Conservation (phyloP, 257 asterid species). For the Thymus quinquecostatus region DNA sequence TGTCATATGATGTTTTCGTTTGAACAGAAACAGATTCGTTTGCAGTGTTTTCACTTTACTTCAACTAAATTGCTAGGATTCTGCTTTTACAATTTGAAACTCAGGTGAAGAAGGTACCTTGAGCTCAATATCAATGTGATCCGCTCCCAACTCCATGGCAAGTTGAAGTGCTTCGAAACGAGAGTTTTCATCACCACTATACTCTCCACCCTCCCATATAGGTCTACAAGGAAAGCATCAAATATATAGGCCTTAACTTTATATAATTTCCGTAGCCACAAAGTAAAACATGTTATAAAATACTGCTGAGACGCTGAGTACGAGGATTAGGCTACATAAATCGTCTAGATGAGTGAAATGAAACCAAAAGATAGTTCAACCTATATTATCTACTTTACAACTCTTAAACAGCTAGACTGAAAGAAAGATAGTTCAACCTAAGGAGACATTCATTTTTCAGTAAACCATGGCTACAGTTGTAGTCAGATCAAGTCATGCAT, state of each 20-base stretch:
- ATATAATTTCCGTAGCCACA: slow-evolving; percentile 1
- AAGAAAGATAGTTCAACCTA: too few relatives aligned
- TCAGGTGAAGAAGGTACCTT: slow-evolving; percentile 51
- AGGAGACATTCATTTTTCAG: too few relatives aligned
- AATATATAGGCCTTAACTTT: slow-evolving; percentile 26
- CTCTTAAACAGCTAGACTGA: neutral
- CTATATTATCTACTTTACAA: neutral
- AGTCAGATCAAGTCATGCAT: neutral
- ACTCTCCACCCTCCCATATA: slow-evolving; percentile 94
- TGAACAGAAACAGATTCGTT: neutral
- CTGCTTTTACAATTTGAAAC: neutral
- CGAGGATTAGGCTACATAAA: neutral
- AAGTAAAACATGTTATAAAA: slow-evolving; percentile 11
- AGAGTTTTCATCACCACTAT: slow-evolving; percentile 77
- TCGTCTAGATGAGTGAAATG: neutral
- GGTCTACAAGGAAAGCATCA: slow-evolving; percentile 59
- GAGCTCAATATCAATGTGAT: slow-evolving; percentile 93
- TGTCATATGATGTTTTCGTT: neutral
- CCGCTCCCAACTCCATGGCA: slow-evolving; percentile 98
- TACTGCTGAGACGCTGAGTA: neutral
- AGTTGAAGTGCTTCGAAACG: slow-evolving; percentile 69
- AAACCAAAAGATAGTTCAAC: slow-evolving; percentile 4
- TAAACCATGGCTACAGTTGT: too few relatives aligned
- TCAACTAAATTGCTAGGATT: too few relatives aligned
- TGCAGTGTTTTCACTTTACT: neutral